Evolutionary conservation across 1,284 basidiomycete species (phyloP).

Genomic region (Malassezia slooffiae): DNA sequence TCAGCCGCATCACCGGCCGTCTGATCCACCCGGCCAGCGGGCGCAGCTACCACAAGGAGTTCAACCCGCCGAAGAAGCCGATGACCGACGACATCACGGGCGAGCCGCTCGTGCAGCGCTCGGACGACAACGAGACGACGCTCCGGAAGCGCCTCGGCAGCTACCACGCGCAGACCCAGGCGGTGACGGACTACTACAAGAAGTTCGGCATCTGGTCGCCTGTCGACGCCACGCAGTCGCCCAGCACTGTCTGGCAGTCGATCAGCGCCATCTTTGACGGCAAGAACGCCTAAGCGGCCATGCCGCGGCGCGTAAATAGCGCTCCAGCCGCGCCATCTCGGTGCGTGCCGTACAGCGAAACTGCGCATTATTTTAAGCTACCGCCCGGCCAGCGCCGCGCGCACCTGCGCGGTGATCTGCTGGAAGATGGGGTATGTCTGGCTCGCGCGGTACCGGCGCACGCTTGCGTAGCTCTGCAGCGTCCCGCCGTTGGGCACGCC

Average conservation of each 20-base stretch:
- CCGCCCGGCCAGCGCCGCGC: too few species aligned
- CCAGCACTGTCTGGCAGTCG: slow-evolving; percentile 79
- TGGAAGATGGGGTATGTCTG: slow-evolving; percentile 43
- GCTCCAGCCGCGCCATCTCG: too few species aligned
- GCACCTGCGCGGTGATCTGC: slow-evolving; percentile 25
- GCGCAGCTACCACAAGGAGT: slow-evolving; percentile 86
- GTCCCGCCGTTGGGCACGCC: slow-evolving; percentile 21
- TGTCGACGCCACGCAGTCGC: slow-evolving; percentile 85
- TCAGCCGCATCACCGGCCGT: slow-evolving; percentile 91
- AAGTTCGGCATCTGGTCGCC: slow-evolving; percentile 58
- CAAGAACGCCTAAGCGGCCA: too few species aligned
- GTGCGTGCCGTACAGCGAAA: too few species aligned
- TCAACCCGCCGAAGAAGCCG: slow-evolving; percentile 88
- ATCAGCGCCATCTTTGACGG: slow-evolving; percentile 50
- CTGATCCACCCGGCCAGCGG: slow-evolving; percentile 82
- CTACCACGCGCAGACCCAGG: slow-evolving; percentile 85
- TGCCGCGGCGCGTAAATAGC: too few species aligned
- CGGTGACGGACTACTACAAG: slow-evolving; percentile 95
- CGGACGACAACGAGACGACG: slow-evolving; percentile 58
- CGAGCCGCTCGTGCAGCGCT: slow-evolving; percentile 64
- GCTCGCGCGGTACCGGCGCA: slow-evolving; percentile 32
- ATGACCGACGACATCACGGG: slow-evolving; percentile 89
- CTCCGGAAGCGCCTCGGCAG: slow-evolving; percentile 74
- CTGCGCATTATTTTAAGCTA: too few species aligned
- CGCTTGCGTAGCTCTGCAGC: slow-evolving; percentile 26